Conservation (phyloP, 345 rosid genomes). For the Eucalyptus regnans region DNA sequence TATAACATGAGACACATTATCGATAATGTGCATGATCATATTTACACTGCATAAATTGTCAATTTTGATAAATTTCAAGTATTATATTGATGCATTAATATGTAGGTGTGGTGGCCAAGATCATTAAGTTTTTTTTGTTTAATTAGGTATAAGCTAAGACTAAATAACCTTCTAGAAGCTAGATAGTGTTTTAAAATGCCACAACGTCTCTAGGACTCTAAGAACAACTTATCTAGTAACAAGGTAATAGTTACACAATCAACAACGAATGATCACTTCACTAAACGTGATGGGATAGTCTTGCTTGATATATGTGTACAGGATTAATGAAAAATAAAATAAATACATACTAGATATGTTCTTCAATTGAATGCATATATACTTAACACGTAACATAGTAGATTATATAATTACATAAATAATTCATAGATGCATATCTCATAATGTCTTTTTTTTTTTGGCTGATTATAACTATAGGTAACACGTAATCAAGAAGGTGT, state of each 20-base stretch:
- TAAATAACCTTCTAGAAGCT: neutral
- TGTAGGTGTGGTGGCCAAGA: too few species aligned
- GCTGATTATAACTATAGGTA: neutral
- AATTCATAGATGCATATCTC: neutral
- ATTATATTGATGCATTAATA: too few species aligned
- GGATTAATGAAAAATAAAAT: neutral
- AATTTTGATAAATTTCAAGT: too few species aligned
- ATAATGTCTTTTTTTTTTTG: neutral
- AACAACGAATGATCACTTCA: fast-evolving
- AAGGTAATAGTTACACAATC: neutral
- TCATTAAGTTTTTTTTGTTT: neutral
- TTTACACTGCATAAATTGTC: too few species aligned
- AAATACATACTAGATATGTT: fast-evolving
- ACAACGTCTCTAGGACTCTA: neutral
- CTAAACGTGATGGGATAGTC: neutral
- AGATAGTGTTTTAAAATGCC: neutral
- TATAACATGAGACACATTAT: too few species aligned
- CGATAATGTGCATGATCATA: too few species aligned
- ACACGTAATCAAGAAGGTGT: neutral
- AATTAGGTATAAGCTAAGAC: neutral
- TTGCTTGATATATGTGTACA: neutral
- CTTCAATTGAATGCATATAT: fast-evolving
- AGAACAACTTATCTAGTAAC: neutral
- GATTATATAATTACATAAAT: neutral
- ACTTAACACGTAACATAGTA: neutral